Conservation (phyloP, 1,284 basidiomycete species). For the Cutaneotrichosporon mucoides region DNA sequence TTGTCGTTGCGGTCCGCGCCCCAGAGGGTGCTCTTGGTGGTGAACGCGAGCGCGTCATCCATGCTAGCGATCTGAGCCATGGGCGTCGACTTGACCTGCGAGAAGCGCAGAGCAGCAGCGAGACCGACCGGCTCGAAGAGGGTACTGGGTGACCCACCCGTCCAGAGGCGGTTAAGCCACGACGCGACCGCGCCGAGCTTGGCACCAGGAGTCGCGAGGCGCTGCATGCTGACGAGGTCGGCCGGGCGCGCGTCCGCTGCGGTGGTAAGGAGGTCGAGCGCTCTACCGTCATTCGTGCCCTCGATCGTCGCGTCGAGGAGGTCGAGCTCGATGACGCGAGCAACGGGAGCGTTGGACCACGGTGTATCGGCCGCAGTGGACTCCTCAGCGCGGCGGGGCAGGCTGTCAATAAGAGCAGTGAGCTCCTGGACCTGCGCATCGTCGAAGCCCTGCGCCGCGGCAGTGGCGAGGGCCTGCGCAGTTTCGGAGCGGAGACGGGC, state of each 20-base stretch:
- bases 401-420: slow-evolving; percentile 14
- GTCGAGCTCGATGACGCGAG: slow-evolving; percentile 25
- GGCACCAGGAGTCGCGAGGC: not conserved
- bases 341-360: slow-evolving; percentile 27
- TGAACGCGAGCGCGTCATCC: slow-evolving; percentile 32
- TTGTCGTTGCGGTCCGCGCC: slow-evolving; percentile 10
- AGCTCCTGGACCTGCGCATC: slow-evolving; percentile 10
- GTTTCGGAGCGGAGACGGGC: slow-evolving; percentile 13
- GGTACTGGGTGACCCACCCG: slow-evolving; percentile 20
- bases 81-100: slow-evolving; percentile 19
- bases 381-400: slow-evolving; percentile 10
- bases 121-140: slow-evolving; percentile 34
- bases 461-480: slow-evolving; percentile 18
- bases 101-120: slow-evolving; percentile 20
- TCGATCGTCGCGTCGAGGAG: slow-evolving; percentile 8
- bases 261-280: slow-evolving; percentile 14
- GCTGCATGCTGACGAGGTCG: slow-evolving; percentile 14
- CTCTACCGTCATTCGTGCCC: not conserved
- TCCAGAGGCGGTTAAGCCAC: slow-evolving; percentile 33
- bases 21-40: slow-evolving; percentile 27
- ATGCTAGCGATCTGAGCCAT: slow-evolving; percentile 32
- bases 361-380: slow-evolving; percentile 17
- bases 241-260: slow-evolving; percentile 11
- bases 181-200: slow-evolving; percentile 14
- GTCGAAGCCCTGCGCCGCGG: slow-evolving; percentile 1